These are phyloP conservation scores for Cyberlindnera sargentensis DNA, from an alignment of 805 yeast species.

Conservation along the genomic window DNA sequence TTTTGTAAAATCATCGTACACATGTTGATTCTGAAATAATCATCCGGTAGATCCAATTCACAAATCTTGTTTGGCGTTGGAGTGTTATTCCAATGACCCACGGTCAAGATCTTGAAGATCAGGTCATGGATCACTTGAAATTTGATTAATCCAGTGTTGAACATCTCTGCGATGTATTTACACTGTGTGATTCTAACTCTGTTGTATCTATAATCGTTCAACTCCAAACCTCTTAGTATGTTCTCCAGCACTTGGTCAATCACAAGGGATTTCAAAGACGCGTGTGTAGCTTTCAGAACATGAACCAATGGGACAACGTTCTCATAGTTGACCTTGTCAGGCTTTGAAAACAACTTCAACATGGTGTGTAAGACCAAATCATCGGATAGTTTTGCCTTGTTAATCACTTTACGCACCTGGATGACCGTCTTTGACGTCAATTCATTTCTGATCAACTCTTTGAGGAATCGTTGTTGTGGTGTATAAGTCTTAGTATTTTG, in stretches of 20 bases:
- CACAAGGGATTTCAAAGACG: slow-evolving; percentile 36
- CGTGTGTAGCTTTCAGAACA: slow-evolving; percentile 33
- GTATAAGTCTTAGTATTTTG: slow-evolving; percentile 23
- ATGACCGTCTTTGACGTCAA: slow-evolving; percentile 31
- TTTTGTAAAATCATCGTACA: slow-evolving; percentile 36
- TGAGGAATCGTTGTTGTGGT: slow-evolving; percentile 42
- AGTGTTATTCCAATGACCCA: slow-evolving; percentile 56
- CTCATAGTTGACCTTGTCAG: slow-evolving; percentile 56
- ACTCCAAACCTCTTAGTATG: slow-evolving; percentile 59
- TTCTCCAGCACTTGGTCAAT: slow-evolving; percentile 62
- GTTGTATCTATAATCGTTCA: slow-evolving; percentile 50
- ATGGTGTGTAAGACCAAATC: slow-evolving; percentile 28
- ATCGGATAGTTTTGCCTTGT: slow-evolving; percentile 41
- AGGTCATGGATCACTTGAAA: slow-evolving; percentile 42
- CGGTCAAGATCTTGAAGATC: slow-evolving; percentile 49
- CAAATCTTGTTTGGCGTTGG: slow-evolving; percentile 39
- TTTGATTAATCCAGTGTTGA: slow-evolving; percentile 39
- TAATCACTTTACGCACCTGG: slow-evolving; percentile 31
- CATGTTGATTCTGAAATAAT: slow-evolving; percentile 66
- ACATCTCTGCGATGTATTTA: slow-evolving; percentile 52
- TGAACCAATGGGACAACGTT: slow-evolving; percentile 43
- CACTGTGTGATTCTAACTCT: slow-evolving; percentile 56
- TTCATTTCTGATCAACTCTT: slow-evolving; percentile 44
- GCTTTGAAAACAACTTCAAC: slow-evolving; percentile 42
- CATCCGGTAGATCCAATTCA: slow-evolving; percentile 54